Conservation (phyloP, 2,329 filamentous ascomycete species). For the Botryotinia convoluta region DNA sequence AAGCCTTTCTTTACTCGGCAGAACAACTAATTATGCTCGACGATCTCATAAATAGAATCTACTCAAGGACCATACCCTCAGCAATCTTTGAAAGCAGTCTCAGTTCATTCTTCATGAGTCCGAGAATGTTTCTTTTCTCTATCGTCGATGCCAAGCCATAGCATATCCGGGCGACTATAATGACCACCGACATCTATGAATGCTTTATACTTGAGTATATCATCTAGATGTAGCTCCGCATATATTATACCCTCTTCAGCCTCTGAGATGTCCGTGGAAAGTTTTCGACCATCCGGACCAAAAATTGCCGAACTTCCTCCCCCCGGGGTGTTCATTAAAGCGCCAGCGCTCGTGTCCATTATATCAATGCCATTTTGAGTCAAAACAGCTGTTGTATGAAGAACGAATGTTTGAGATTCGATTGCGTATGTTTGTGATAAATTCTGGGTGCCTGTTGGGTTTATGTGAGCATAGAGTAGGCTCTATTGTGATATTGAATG, state of each 20-base stretch:
- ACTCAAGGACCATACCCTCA: not conserved
- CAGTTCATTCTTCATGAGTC: not conserved
- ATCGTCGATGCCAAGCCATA: constrained; percentile 29
- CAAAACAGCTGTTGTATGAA: constrained; percentile 54
- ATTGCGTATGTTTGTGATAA: constrained; percentile 56
- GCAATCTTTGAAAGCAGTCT: not conserved
- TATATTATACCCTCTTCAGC: constrained; percentile 53
- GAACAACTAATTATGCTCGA: not conserved
- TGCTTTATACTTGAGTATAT: constrained; percentile 24
- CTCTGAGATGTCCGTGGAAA: constrained; percentile 44
- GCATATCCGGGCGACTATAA: constrained; percentile 29
- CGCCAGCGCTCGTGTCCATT: not conserved
- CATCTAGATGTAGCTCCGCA: constrained; percentile 38
- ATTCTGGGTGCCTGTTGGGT: constrained; percentile 39
- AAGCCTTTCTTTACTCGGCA: not conserved
- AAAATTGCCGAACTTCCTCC: constrained; percentile 53
- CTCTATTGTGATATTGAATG: constrained; percentile 26
- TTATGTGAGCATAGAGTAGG: too few relatives aligned
- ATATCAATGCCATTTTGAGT: constrained; percentile 34
- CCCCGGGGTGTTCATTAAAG: constrained; percentile 46
- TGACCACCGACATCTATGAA: constrained; percentile 31
- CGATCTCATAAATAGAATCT: not conserved
- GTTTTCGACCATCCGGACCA: constrained; percentile 48
- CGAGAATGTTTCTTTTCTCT: constrained; percentile 23
- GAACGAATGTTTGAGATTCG: constrained; percentile 54